Percentiles rank a stretch among this genome's conserved stretches.
Evolutionary conservation across 2,329 filamentous ascomycete genomes (phyloP).

Genomic region (Penicillium hesseltinei): DNA sequence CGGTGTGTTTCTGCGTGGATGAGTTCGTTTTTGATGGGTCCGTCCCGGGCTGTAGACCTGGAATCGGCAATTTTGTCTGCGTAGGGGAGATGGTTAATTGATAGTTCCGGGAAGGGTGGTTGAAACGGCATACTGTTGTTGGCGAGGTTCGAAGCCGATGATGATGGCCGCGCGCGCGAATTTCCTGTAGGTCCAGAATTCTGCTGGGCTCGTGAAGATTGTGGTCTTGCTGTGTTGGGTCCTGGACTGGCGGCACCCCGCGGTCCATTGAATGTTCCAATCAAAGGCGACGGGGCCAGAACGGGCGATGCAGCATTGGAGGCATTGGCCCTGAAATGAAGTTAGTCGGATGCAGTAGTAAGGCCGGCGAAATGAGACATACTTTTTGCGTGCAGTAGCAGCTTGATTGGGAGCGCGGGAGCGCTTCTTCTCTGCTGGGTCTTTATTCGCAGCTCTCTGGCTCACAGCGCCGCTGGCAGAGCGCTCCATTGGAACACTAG

Average conservation of each 20-base stretch:
- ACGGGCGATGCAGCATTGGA: conserved; percentile 63
- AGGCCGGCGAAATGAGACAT: conserved; percentile 34
- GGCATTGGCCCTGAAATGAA: conserved; percentile 46
- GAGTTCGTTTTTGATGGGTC: conserved; percentile 28
- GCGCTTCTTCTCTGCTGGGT: conserved; percentile 68
- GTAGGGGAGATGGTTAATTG: conserved; percentile 21
- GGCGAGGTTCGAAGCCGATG: conserved; percentile 60
- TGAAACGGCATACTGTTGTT: conserved; percentile 50
- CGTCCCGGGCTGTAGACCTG: conserved; percentile 55
- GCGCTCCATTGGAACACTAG: conserved; percentile 40
- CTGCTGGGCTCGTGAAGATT: conserved; percentile 70
- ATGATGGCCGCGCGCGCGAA: conserved; percentile 58
- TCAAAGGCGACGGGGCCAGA: conserved; percentile 71
- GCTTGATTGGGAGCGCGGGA: conserved; percentile 69
- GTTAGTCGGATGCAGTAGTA: conserved; percentile 10
- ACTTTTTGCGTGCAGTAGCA: conserved; percentile 70
- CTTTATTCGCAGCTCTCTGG: conserved; percentile 53
- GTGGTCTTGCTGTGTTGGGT: conserved; percentile 59
- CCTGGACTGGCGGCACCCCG: conserved; percentile 63
- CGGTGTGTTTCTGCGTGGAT: conserved; percentile 39
- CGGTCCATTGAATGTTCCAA: conserved; percentile 60
- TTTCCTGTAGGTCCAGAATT: conserved; percentile 65
- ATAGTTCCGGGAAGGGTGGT: conserved; percentile 26
- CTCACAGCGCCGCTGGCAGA: conserved; percentile 38
- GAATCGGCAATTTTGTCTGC: conserved; percentile 47